Base-by-base conservation (phyloP, 331 rosid genomes). In the Phaseolus coccineus region DNA sequence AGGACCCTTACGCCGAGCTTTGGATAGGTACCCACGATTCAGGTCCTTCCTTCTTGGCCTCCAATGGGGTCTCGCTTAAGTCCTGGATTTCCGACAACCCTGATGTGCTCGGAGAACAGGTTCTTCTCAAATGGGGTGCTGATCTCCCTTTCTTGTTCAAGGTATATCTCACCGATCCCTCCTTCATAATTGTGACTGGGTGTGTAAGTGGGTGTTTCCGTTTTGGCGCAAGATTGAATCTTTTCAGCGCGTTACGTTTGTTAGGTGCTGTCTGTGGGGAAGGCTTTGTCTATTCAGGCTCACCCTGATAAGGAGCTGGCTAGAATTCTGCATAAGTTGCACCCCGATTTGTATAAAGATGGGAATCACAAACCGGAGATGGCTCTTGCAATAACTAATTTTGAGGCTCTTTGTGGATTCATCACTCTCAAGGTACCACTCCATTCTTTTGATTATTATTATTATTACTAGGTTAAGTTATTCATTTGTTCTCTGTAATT, bases 11-110 rank as follows among this genome's bases (percentile, higher is more conserved):
- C 35, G 98, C 98, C 0, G 99, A 96, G 82, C 77, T 96, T 30
- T 96, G 99, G 99, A 96, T 96, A 87, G 99, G 99, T 28, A 93
- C 97, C 53, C 99, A 89, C 31, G 91, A 89, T 33, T 93, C 99
- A 0, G 99, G 93, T 8, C 98, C 99, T 0, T 96, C 99, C 4
- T 93, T 87, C 63, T 28, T 96, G 56, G 71, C 76, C 56, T 66
- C 84, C n/a, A 83, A 78, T 59, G 87, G 11, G 16, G 66, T 73
- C n/a, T 75, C 88, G 35, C 95, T 96, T 50, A 93, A 93, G 87
- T 82, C 85, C 0, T 93, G 99, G 99, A 31, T 95, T 79, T 84
- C 75, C 14, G 52, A 80, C 39, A 95, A 93, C 80, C 97, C 96
- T 13, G 82, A 82, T 79, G 89, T 83, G 77, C 93, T 95, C n/a